phyloP scores from a whole-genome alignment of 2,329 filamentous ascomycete species.

The Colletotrichum sp. region DNA sequence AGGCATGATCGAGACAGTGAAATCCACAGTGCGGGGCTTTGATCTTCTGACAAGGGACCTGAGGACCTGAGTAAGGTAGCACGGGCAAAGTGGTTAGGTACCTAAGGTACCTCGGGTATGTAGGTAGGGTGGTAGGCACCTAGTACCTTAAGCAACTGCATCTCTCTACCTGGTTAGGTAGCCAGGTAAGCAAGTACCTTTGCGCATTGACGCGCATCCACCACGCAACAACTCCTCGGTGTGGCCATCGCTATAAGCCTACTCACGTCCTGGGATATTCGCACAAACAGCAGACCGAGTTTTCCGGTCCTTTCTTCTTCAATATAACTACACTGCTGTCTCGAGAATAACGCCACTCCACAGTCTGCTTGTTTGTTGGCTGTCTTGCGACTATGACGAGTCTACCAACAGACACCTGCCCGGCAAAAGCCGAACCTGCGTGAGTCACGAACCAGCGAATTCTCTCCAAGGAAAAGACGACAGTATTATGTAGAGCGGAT shows the following conservation, averaged over 20 bases:
- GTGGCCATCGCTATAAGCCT: background rate
- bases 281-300: background rate
- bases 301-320: background rate
- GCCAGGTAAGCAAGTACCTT: background rate
- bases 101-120: background rate
- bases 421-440: constrained; percentile 31
- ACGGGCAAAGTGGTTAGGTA: no score
- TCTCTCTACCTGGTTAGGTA: no score
- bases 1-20: background rate
- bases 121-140: no score
- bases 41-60: background rate
- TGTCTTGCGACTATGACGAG: constrained; percentile 2
- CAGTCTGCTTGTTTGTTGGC: background rate
- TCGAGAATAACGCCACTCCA: background rate
- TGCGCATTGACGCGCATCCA: background rate
- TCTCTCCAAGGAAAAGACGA: background rate
- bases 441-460: background rate
- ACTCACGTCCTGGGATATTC: background rate
- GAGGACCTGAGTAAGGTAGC: background rate
- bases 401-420: constrained; percentile 32
- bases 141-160: background rate
- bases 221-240: background rate
- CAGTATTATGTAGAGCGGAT: background rate
- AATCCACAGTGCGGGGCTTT: background rate
- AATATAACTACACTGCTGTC: background rate